Evolutionary conservation across 2,329 filamentous ascomycete genomes (phyloP).

Genomic region (Samsoniella hepiali): DNA sequence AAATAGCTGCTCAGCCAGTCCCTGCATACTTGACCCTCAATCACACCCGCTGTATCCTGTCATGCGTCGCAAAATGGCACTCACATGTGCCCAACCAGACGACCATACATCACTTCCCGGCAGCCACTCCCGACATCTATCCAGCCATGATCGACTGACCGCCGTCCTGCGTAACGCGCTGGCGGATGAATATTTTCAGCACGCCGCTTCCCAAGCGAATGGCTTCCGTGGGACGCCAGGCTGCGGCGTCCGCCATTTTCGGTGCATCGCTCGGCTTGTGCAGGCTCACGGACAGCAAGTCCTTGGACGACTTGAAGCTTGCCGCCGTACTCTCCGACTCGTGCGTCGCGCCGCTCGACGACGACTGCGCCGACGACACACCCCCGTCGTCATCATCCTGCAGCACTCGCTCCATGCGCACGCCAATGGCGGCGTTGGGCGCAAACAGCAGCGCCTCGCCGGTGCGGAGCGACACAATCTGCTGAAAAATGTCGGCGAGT

Average conservation of each 20-base stretch:
- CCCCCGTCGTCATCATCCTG: neutral
- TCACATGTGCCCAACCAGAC: too few relatives aligned
- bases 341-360: neutral
- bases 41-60: too few relatives aligned
- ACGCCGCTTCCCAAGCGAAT: slow-evolving; percentile 36
- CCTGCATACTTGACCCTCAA: neutral
- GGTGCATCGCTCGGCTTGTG: neutral
- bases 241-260: neutral
- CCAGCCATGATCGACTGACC: slow-evolving; percentile 44
- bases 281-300: neutral
- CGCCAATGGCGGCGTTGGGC: slow-evolving; percentile 39
- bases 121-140: slow-evolving; percentile 11
- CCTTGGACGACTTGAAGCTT: neutral
- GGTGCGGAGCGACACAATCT: slow-evolving; percentile 41
- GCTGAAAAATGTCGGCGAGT: slow-evolving; percentile 35
- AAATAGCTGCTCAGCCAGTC: too few relatives aligned
- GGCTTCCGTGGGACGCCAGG: neutral
- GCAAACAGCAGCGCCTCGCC: slow-evolving; percentile 48
- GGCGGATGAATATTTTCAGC: slow-evolving; percentile 39
- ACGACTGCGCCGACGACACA: neutral
- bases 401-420: slow-evolving; percentile 22
- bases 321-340: neutral
- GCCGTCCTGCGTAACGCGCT: slow-evolving; percentile 43
- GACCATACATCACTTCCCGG: too few relatives aligned
- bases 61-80: too few relatives aligned